These are phyloP conservation scores for Sarocladiaceae sp. DNA, from an alignment of 2,329 filamentous ascomycete genomes.

Conservation along the genomic window DNA sequence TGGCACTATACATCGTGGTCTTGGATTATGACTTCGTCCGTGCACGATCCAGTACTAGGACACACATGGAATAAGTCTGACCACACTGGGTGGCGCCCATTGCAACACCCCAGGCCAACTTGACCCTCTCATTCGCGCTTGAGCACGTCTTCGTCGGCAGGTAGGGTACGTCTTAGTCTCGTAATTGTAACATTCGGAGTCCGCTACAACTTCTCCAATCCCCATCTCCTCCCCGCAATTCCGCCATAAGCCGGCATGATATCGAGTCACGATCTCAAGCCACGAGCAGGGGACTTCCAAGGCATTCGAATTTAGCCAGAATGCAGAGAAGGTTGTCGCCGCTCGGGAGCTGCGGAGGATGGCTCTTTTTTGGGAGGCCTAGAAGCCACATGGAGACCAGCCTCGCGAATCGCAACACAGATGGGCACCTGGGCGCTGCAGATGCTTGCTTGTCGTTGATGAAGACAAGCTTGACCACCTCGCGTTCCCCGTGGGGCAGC, in stretches of 20 bases:
- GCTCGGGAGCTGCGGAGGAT: neutral
- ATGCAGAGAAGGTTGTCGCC: neutral
- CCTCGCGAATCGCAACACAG: neutral
- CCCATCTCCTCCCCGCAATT: neutral
- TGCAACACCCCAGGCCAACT: neutral
- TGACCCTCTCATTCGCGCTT: neutral
- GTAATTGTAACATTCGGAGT: neutral
- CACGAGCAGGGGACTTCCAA: neutral
- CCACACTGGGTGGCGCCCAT: neutral
- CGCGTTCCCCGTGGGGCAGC: no score
- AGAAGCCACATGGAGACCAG: neutral
- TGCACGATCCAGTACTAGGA: no score
- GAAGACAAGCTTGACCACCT: neutral
- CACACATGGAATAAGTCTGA: no score
- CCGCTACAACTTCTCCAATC: neutral
- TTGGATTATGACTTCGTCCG: neutral
- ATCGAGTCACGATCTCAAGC: conserved; percentile 4
- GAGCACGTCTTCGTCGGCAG: neutral
- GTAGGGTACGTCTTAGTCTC: neutral
- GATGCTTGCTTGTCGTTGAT: neutral
- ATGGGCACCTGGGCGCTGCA: neutral
- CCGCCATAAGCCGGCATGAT: neutral
- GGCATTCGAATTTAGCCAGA: conserved; percentile 6
- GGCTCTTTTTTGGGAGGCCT: neutral
- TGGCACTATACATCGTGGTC: neutral